phyloP scores from a whole-genome alignment of 1,284 basidiomycete genomes.

The Flammula alnicola region DNA sequence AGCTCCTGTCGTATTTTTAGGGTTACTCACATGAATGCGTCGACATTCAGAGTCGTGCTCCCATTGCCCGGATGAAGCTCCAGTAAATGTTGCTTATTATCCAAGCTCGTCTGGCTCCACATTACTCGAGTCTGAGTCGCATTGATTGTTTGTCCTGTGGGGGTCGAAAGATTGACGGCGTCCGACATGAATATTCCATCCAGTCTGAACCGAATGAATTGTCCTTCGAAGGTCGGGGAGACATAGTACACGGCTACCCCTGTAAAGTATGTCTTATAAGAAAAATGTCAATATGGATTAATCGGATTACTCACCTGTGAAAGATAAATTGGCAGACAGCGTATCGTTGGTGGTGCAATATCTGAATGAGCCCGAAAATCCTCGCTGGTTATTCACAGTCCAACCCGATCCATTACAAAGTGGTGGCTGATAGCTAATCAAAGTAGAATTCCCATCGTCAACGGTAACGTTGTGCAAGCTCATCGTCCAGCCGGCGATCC shows the following conservation, averaged over 20 bases:
- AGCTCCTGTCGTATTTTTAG: background rate
- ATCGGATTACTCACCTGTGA: constrained; percentile 15
- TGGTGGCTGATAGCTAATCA: constrained; percentile 17
- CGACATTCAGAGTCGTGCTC: constrained; percentile 21
- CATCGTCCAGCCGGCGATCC: constrained; percentile 9
- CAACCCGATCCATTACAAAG: constrained; percentile 27
- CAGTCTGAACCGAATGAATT: constrained; percentile 17
- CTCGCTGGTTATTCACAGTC: constrained; percentile 12
- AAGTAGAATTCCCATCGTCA: constrained; percentile 21
- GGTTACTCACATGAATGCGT: constrained; percentile 23
- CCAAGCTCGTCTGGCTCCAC: constrained; percentile 17
- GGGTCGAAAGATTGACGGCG: constrained; percentile 14
- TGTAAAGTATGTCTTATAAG: background rate
- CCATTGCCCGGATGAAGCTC: constrained; percentile 20
- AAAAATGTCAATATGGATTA: background rate
- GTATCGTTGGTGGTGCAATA: constrained; percentile 16
- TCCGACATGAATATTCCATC: constrained; percentile 18
- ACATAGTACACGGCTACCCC: constrained; percentile 23
- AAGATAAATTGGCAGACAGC: constrained; percentile 20
- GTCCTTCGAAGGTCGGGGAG: constrained; percentile 18
- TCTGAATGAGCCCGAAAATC: constrained; percentile 18
- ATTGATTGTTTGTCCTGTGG: constrained; percentile 8
- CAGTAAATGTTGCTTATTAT: constrained; percentile 19
- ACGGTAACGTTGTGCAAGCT: constrained; percentile 23
- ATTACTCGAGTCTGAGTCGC: constrained; percentile 12